Conservation (phyloP, 805 yeast genomes). For the Starmerella floricola region DNA sequence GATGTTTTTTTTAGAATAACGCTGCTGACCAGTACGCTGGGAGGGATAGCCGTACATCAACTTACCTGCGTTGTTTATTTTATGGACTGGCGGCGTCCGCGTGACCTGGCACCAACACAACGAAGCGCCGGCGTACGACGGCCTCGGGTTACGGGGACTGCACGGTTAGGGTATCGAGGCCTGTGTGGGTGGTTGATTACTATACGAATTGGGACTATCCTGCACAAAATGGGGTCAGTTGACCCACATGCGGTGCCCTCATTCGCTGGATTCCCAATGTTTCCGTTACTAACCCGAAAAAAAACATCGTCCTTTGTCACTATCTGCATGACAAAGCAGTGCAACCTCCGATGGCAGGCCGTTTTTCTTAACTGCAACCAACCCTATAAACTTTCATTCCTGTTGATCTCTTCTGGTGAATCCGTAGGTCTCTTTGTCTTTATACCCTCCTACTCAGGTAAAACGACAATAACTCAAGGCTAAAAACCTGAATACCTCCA, state of each 20-base stretch:
- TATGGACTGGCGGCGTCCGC: too few relatives aligned
- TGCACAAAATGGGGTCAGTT: background rate
- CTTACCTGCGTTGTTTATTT: too few relatives aligned
- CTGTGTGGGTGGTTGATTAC: background rate
- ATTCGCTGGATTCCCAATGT: background rate
- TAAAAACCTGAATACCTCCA: background rate
- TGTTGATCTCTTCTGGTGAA: constrained; percentile 2
- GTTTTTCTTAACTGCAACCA: background rate
- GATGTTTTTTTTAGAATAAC: too few relatives aligned
- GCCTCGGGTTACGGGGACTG: too few relatives aligned
- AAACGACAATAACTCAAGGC: background rate
- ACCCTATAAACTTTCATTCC: constrained; percentile 3
- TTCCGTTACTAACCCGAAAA: background rate
- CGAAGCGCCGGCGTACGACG: too few relatives aligned
- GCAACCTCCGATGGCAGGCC: background rate
- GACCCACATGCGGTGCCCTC: background rate
- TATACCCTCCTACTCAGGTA: background rate
- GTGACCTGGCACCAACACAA: too few relatives aligned
- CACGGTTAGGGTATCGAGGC: background rate
- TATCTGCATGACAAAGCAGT: background rate
- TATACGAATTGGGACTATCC: background rate
- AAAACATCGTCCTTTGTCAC: background rate
- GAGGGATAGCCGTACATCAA: too few relatives aligned
- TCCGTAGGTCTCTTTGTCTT: background rate
- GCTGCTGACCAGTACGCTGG: too few relatives aligned